phyloP scores from a whole-genome alignment of 2,329 filamentous ascomycete species.

The Fusarium lyarnte region DNA sequence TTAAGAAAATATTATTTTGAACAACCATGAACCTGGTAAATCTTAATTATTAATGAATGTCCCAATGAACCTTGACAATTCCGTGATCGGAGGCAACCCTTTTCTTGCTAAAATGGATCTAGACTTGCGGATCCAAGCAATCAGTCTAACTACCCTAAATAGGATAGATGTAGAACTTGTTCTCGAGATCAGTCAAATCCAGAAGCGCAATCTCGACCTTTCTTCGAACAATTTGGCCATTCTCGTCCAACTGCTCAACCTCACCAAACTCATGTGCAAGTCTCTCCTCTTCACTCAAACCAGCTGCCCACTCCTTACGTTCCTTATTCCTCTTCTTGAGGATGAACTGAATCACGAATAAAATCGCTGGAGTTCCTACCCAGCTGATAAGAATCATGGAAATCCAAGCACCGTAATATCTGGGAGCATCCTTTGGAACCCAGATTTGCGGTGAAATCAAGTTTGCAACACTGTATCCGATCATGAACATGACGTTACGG shows the following conservation, averaged over 20 bases:
- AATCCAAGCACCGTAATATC: slow-evolving; percentile 43
- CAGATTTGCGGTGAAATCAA: slow-evolving; percentile 52
- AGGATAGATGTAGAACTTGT: slow-evolving; percentile 51
- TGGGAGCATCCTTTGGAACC: slow-evolving; percentile 40
- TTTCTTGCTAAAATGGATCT: not conserved
- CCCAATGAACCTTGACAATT: too few relatives aligned
- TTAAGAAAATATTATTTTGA: too few relatives aligned
- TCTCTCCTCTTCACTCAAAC: slow-evolving; percentile 19
- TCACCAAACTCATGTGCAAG: slow-evolving; percentile 41
- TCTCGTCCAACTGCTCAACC: slow-evolving; percentile 43
- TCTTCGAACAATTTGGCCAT: slow-evolving; percentile 41
- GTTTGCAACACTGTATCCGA: slow-evolving; percentile 49
- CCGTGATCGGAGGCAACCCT: not conserved
- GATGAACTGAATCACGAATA: slow-evolving; percentile 47
- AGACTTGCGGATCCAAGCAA: rapidly evolving
- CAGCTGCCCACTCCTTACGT: slow-evolving; percentile 28
- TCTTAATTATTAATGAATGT: rapidly evolving
- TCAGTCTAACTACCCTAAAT: not conserved
- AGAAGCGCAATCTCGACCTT: slow-evolving; percentile 50
- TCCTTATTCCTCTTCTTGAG: slow-evolving; percentile 46
- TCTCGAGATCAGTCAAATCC: slow-evolving; percentile 53
- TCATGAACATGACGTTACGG: slow-evolving; percentile 52
- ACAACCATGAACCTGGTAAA: not conserved
- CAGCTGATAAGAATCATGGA: slow-evolving; percentile 46
- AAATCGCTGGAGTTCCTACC: slow-evolving; percentile 47